Evolutionary conservation across 352 stramenopile genomes (phyloP), one percentile per base, ranked within the genome.

Genomic region (Phytopythium kandeliae): DNA sequence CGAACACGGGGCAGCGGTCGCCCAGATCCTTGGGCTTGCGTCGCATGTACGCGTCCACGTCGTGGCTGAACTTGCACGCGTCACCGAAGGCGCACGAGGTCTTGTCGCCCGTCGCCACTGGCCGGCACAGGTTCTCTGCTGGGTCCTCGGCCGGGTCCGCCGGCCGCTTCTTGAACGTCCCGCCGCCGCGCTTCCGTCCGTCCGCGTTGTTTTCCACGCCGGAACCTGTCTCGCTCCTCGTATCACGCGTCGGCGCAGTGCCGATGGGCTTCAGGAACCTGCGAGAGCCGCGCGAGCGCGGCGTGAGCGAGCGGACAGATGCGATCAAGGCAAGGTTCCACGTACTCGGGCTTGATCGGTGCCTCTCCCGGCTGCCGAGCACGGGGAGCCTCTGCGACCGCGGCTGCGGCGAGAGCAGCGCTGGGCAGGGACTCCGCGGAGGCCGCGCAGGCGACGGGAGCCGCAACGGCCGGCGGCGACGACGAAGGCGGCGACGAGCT

Each of bases 101-200:
- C 30, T 51, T 50, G 33, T 85, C 75, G 21, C 72, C 78, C 2
- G 70, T 72, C 15, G 85, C 83, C 24, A 92, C 62, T 2, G 67
- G 63, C 7, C 83, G 80, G 46, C 84, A 95, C 30, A 95, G 60
- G 45, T 58, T 54, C 45, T 88, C 78, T 1, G 78, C 65, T 5
- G 84, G 77, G 57, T 92, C 79, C 50, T 73, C 63, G 22, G 67
- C 66, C 3, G 54, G 69, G 59, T 93, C 83, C 10, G 77, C 66
- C 16, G 84, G 84, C 2, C 84, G 84, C 67, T 95, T 95, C 71
- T 95, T 95, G 55, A 95, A 95, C 26, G 84, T 92, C 34, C 77
- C 76, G 31, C 62, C 42, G n/a, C 63, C 40, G 22, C 66, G 57
- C 30, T 71, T 78, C 31, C 60, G 60, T 16, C 64, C 65, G 36